Evolutionary conservation across 805 yeast species (phyloP).

Genomic region (Sugiyamaella boreocaroliniensis): DNA sequence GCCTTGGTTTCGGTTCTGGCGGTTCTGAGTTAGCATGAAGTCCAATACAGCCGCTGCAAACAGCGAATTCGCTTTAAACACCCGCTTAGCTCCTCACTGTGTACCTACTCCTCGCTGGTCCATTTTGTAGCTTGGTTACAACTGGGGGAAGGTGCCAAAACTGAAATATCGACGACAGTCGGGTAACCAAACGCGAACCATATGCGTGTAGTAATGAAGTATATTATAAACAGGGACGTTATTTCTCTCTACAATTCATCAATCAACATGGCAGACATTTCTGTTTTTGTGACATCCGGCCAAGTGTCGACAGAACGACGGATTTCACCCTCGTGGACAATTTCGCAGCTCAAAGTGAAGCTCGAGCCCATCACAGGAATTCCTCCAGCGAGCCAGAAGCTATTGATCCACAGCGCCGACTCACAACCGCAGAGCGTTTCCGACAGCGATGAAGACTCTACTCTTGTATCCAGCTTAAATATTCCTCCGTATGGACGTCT

Average conservation of each 20-base stretch:
- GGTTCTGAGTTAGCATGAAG: neutral
- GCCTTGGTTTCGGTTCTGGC: conserved; percentile 9
- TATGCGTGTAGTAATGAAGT: neutral
- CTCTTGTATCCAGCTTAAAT: conserved; percentile 23
- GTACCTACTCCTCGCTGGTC: conserved; percentile 4
- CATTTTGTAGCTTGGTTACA: neutral
- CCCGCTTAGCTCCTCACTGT: neutral
- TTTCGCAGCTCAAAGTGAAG: conserved; percentile 45
- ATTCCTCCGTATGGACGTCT: conserved; percentile 40
- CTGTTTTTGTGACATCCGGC: conserved; percentile 54
- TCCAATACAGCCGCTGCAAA: neutral
- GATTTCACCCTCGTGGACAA: conserved; percentile 55
- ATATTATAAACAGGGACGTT: neutral
- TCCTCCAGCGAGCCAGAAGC: conserved; percentile 44
- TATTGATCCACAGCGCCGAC: conserved; percentile 29
- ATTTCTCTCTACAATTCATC: no score
- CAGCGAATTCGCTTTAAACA: neutral
- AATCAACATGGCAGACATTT: conserved; percentile 34
- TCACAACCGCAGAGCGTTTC: conserved; percentile 4
- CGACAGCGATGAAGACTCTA: conserved; percentile 10
- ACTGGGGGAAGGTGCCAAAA: neutral
- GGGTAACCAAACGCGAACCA: neutral
- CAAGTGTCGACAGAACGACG: conserved; percentile 65
- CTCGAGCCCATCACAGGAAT: conserved; percentile 73
- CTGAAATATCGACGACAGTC: neutral